Evolutionary conservation across 1,284 basidiomycete genomes (phyloP), one percentile per base, ranked within the genome.

Genomic region (Ustilago curta): DNA sequence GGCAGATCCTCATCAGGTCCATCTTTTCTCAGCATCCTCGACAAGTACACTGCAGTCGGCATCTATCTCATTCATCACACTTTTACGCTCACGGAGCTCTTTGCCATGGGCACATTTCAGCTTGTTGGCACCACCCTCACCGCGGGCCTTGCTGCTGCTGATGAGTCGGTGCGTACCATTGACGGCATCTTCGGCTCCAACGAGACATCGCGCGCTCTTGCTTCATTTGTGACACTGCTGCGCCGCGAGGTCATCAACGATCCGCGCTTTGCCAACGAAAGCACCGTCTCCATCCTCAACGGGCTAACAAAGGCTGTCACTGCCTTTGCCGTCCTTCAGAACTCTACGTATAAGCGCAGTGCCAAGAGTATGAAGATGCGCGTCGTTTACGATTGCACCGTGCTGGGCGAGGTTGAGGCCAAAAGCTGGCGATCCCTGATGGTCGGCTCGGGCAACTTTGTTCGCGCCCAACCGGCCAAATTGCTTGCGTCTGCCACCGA

Each of bases 121-220:
- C 84, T 88, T 53, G 86, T 67, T 5, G 56, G 58, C 9, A 51
- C 57, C 43, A 57, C 59, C 14, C 40, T 82, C 51, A 66, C 61
- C 21, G 75, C 67, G 7, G 77, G 77, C 18, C 54, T 80, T 2
- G 58, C 58, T 9, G 86, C 86, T 12, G 88, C 88, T 0, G 85
- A 87, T 64, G 87, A 88, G 67, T 86, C 86, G 2, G 88, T 88
- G 19, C 83, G 85, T 8, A 81, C 88, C 45, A 84, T 88, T 64
- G 88, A 88, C 72, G 83, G 85, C 27, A 80, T 88, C 50, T 88
- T 88, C 75, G 88, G 88, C 1, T 87, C 86, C 18, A 88, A 87
- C 79, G 88, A 88, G 77, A 87, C 87, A 0, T 87, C 86, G 4
- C 80, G 88, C 25, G 87, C 87, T 0, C 80, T 88, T 27, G 80